Evolutionary conservation across 345 rosid genomes (phyloP).

Genomic region (Turritis glabra): DNA sequence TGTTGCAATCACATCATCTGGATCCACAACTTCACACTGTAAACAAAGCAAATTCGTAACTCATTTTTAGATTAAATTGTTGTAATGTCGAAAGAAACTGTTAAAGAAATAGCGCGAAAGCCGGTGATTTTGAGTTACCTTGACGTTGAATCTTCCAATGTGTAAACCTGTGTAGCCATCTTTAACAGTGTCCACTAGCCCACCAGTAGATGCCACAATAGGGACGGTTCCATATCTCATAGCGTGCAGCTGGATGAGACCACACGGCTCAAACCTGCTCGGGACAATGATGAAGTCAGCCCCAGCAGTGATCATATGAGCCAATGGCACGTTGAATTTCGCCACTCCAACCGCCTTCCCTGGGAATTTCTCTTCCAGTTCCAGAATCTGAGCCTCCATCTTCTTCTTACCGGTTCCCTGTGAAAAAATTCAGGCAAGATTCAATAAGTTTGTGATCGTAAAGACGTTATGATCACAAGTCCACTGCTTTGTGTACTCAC

Average conservation of each 20-base stretch:
- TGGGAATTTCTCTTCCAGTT: slow-evolving; percentile 68
- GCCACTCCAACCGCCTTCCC: slow-evolving; percentile 76
- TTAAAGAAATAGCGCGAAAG: neutral
- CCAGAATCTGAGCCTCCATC: slow-evolving; percentile 71
- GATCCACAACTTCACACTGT: slow-evolving; percentile 85
- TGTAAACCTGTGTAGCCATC: slow-evolving; percentile 95
- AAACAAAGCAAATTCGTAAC: neutral
- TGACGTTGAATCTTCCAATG: slow-evolving; percentile 74
- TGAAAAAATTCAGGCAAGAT: neutral
- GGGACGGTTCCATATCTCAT: slow-evolving; percentile 99
- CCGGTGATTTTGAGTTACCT: slow-evolving; percentile 44
- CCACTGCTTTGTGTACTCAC: slow-evolving; percentile 48
- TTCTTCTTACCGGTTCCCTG: slow-evolving; percentile 92
- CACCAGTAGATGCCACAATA: slow-evolving; percentile 91
- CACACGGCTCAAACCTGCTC: slow-evolving; percentile 97
- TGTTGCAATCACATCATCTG: slow-evolving; percentile 69
- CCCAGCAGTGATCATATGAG: slow-evolving; percentile 90
- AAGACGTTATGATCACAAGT: neutral
- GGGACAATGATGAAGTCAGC: slow-evolving; percentile 86
- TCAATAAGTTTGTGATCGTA: neutral
- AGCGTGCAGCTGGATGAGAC: slow-evolving; percentile 94
- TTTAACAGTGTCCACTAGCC: slow-evolving; percentile 88
- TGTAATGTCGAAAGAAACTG: neutral
- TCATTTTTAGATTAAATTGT: neutral
- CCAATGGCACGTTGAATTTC: slow-evolving; percentile 74